Conservation (phyloP, 2,329 filamentous ascomycete species). For the Nothophoma quercina region DNA sequence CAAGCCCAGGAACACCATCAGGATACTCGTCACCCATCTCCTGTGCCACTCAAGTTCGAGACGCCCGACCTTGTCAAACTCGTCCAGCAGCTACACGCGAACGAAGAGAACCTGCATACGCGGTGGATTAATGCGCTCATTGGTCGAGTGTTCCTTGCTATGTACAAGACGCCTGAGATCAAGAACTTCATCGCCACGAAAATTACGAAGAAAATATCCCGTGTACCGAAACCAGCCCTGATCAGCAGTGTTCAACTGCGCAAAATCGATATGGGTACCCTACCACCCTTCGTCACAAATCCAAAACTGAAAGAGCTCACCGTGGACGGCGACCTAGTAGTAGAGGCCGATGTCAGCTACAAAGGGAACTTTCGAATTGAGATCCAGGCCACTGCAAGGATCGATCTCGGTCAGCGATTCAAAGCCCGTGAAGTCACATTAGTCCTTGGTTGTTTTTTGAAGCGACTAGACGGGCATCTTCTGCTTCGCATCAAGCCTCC, state of each 20-base stretch:
- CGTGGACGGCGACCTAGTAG: constrained; percentile 86
- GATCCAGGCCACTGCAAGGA: constrained; percentile 88
- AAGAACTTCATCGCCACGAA: constrained; percentile 82
- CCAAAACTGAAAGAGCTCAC: constrained; percentile 87
- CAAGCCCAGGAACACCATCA: constrained; percentile 79
- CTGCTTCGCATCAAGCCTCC: constrained; percentile 91
- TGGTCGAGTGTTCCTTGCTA: constrained; percentile 83
- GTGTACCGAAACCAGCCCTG: constrained; percentile 90
- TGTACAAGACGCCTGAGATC: constrained; percentile 85
- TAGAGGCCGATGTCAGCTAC: constrained; percentile 89
- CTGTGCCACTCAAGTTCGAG: constrained; percentile 78
- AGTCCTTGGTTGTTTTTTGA: constrained; percentile 83
- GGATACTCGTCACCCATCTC: constrained; percentile 63
- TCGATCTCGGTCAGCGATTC: constrained; percentile 87
- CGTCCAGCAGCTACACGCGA: constrained; percentile 88
- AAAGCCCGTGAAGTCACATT: constrained; percentile 90
- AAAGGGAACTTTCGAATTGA: constrained; percentile 88
- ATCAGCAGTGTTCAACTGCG: constrained; percentile 84
- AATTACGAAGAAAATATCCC: constrained; percentile 93
- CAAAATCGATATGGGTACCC: constrained; percentile 84
- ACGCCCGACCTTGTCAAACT: constrained; percentile 86
- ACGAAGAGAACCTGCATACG: constrained; percentile 87
- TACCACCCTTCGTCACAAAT: constrained; percentile 88
- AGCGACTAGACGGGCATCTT: constrained; percentile 83
- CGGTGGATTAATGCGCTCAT: constrained; percentile 94